Evolutionary conservation across 306 rosid species (phyloP), one percentile per base, ranked within the genome.

Genomic region (Oxytropis ochrocephala): DNA sequence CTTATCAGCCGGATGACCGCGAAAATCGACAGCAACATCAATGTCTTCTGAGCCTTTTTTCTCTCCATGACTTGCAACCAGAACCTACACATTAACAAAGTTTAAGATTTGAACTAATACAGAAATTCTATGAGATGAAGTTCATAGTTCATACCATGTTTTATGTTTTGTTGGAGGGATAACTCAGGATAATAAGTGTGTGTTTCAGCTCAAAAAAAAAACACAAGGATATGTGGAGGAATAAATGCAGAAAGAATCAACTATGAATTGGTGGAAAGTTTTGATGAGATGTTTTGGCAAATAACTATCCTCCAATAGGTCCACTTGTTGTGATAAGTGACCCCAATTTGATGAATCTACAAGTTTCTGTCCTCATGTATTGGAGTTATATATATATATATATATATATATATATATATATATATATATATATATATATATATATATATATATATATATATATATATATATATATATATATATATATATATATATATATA

Each of bases 1-100:
- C 62, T 88, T 94, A 70, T 90, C 92, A 0, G 61, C 88, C 0
- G 87, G 90, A 4, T 76, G 67, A 11, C 97, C 97, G 53, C 91
- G 73, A 67, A 79, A 90, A 83, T 94, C 88, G 52, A 82, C 85
- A 12, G 80, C 75, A 41, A 59, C 64, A 67, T 33, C 42, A 36
- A 57, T 82, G 17, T 79, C 90, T 36, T 77, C 76, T 72, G 61
- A 77, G 46, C 78, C 80, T 29, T 47, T 83, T 55, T 85, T 65
- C 44, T 78, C 90, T 8, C 79, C 86, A 32, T 76, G 49, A 39
- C 74, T 48, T 7, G 85, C 17, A 47, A 74, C 86, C 75, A 84
- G 47, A 78, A 90, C 98, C 98, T 93, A 64, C 74, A 21, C 64
- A 68, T 77, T 49, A 54, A 61, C 61, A 70, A 62, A 67, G 35